Base-by-base conservation (phyloP, 257 asterid genomes). In the Plantago elongata region DNA sequence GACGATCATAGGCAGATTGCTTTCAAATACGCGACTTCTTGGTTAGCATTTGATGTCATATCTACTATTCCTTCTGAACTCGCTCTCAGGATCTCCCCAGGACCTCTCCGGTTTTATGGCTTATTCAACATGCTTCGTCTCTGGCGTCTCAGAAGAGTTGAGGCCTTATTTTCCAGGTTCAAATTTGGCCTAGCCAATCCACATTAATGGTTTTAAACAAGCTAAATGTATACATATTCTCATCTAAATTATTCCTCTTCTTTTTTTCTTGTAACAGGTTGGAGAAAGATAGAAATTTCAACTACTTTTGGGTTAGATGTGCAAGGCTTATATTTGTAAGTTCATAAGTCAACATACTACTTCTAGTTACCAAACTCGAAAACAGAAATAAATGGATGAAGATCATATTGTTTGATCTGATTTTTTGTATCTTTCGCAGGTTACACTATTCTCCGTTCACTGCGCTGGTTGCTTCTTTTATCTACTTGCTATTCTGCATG, bases 401-500 rank as follows among this genome's bases (percentile, higher is more conserved):
- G 43, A 1, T 27, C 59, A 12, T 54, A 29, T 11, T 54, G 40
- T 34, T 54, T 54, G 12, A 54, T 8, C 37, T 10, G 17, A 18
- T 44, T 2, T 2, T 30, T 60, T 30, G 40, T 27, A 47, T 9
- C 37, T 50, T 49, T 54, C 49, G 27, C 47, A 83, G 87, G 90
- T 83, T 60, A 83, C 90, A 12, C 77, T 83, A 56, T 83, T 83
- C 55, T 83, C 87, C 0, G 91, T 88, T 68, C 95, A 90, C 65
- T 78, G 84, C 71, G 98, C 94, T 2, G 98, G 83, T 13, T 90
- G 98, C 85, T 84, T 90, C 74, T 66, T 76, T 60, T 90, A 90
- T 79, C 72, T 82, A 30, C 81, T 90, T 45, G 95, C 98, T 10
- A 75, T 72, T 30, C 69, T 46, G 55, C 57, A 75, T 46, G 73